Percentiles rank a stretch among this genome's conserved stretches.
These are phyloP conservation scores for Danielia reshetovae DNA, from an alignment of 805 yeast genomes.

Conservation along the genomic window DNA sequence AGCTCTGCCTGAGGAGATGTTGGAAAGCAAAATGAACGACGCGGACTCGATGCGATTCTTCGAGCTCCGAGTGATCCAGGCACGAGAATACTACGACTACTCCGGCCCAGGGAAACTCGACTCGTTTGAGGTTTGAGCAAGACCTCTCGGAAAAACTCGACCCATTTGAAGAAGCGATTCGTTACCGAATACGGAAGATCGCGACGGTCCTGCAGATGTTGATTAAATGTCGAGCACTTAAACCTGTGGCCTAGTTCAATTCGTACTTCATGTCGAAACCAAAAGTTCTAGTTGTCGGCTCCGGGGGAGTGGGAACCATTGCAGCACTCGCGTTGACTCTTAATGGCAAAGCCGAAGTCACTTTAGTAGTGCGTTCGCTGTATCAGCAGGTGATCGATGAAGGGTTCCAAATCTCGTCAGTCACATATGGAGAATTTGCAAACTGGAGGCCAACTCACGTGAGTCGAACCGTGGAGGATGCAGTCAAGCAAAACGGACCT, in stretches of 20 bases:
- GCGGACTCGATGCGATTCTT: slow-evolving; percentile 60
- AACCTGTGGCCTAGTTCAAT: too few relatives aligned
- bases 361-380: slow-evolving; percentile 16
- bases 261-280: slow-evolving; percentile 3
- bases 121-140: too few relatives aligned
- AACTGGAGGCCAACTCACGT: slow-evolving; percentile 15
- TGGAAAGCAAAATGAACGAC: slow-evolving; percentile 52
- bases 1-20: slow-evolving; percentile 9
- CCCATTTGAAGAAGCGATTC: too few relatives aligned
- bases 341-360: slow-evolving; percentile 11
- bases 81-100: slow-evolving; percentile 39
- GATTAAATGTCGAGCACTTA: too few relatives aligned
- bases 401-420: slow-evolving; percentile 14
- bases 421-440: slow-evolving; percentile 12
- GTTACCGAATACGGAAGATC: too few relatives aligned
- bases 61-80: slow-evolving; percentile 67
- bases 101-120: slow-evolving; percentile 18
- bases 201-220: too few relatives aligned
- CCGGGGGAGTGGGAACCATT: slow-evolving; percentile 19
- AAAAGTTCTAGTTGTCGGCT: slow-evolving; percentile 16
- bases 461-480: slow-evolving; percentile 9
- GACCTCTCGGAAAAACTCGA: too few relatives aligned
- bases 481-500: slow-evolving; percentile 15
- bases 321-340: slow-evolving; percentile 13
- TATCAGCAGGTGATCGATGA: slow-evolving; percentile 10